Base-by-base conservation (phyloP, 2,329 filamentous ascomycete genomes). In the Talaromyces albobiverticillius region DNA sequence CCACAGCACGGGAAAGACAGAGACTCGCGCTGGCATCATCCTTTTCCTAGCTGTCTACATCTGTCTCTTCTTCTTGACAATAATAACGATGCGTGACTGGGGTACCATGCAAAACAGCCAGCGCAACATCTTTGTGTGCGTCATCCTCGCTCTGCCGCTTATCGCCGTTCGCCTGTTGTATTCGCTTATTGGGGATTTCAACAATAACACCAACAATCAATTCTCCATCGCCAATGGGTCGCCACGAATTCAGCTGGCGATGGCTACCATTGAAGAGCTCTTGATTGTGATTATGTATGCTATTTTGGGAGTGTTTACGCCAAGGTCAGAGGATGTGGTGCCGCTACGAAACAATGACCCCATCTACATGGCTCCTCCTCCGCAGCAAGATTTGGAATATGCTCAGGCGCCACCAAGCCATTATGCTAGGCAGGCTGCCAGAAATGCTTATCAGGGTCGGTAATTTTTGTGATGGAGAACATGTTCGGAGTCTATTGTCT, bases 141-240 rank as follows among this genome's bases (percentile, higher is more conserved):
- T 49, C 10, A 16, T 51, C 10, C 41, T 29, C n/a, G 13, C 34
- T 4, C 18, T 51, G 14, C 48, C 40, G 23, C n/a, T 51, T 7
- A 41, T 42, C 22, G 34, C 38, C 9, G 48, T 51, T 10, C 48
- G 48, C 25, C 13, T 51, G 25, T 13, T 51, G 20, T 49, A 49
- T 26, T 49, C 46, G 3, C 20, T 49, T 2, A 36, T 49, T 10
- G 31, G 34, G 8, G 46, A 36, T n/a, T 38, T 49, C 20, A 38
- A 14, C 32, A 36, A 36, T 10, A 32, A 36, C 10, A 4, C 31
- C 6, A 14, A 47, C 45, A 47, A 18, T 14, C 18, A 38, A 25
- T 36, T 40, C 22, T 36, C 34, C 29, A 40, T 49, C 38, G 46
- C 22, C n/a, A 16, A 31, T 46, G 25, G 43, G 4, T 31, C 14